A percentile compares a stretch with the other conserved stretches of the same genome.
Evolutionary conservation across 495 filamentous ascomycete species (phyloP).

Genomic region (Aspergillus haitiensis): DNA sequence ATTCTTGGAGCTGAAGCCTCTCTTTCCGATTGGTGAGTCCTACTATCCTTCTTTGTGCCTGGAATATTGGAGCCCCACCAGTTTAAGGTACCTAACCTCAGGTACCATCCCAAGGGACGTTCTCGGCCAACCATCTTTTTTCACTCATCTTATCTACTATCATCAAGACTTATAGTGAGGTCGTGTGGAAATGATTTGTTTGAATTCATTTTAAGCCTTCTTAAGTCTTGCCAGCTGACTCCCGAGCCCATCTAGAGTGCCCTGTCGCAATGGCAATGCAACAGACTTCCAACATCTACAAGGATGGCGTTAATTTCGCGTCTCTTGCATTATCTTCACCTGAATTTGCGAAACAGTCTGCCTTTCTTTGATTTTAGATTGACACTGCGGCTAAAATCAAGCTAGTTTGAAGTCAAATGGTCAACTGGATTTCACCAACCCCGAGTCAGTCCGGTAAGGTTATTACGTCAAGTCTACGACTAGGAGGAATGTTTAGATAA

Average conservation of each 20-base stretch:
- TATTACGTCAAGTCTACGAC: neutral
- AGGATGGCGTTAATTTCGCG: slow-evolving; percentile 62
- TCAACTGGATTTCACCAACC: slow-evolving; percentile 80
- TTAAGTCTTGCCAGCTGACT: neutral
- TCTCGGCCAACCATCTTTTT: neutral
- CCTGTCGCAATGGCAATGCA: slow-evolving; percentile 30
- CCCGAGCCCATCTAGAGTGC: neutral
- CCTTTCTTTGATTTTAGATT: slow-evolving; percentile 2
- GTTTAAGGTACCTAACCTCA: neutral
- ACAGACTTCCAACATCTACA: slow-evolving; percentile 51
- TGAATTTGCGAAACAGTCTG: slow-evolving; percentile 58
- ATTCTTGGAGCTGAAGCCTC: neutral
- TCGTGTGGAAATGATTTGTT: neutral
- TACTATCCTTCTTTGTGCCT: neutral
- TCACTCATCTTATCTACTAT: neutral
- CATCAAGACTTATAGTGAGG: neutral
- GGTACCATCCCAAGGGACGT: neutral
- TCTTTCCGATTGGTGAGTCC: neutral
- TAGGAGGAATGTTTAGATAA: neutral
- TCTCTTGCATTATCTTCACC: slow-evolving; percentile 56
- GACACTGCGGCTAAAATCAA: slow-evolving; percentile 18
- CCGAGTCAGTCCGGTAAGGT: slow-evolving; percentile 65
- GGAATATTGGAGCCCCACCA: neutral
- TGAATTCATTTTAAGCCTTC: neutral
- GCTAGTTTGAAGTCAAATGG: slow-evolving; percentile 58